Evolutionary conservation across 257 asterid species (phyloP), one percentile per base, ranked within the genome.

Genomic region (Scutellaria minor): DNA sequence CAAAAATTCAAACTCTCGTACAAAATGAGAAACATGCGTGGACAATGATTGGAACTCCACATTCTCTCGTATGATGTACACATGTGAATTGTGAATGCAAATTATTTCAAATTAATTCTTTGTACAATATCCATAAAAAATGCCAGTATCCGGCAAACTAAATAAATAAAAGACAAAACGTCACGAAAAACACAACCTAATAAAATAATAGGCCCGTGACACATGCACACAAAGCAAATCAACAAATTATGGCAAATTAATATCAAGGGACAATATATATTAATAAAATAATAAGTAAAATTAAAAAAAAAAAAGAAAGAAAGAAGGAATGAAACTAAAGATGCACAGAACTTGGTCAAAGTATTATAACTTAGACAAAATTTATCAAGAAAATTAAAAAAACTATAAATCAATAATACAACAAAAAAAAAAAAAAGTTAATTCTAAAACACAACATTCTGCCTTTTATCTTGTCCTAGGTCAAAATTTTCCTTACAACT

Each of bases 131-230:
- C 18, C 18, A 18, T 18, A 18, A 18, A 18, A 56, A 11, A 46
- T 20, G 76, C 35, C 40, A 14, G 24, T 35, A 48, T 47, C 62
- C 47, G 12, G 15, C 37, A 27, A 70, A 24, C 20, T n/a, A 56
- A 22, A 56, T 6, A 42, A 13, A 18, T 8, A 68, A 53, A 53
- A 35, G 62, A 51, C 72, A 51, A 44, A 40, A 58, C 13, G 24
- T 18, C 59, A 13, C 42, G 9, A 24, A 46, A 5, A 18, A 61
- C n/a, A 35, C 45, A 22, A 40, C 37, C 37, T 27, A 64, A 54
- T 64, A 44, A 73, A 64, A 27, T 24, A 44, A 27, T 42, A 64
- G 64, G 40, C 78, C 12, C 71, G 66, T 52, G 50, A 42, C 7
- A 4, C 72, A 27, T 24, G 75, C 64, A 40, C 44, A 7, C 71